Conservation (phyloP, 306 rosid genomes). For the Alnus glutinosa region DNA sequence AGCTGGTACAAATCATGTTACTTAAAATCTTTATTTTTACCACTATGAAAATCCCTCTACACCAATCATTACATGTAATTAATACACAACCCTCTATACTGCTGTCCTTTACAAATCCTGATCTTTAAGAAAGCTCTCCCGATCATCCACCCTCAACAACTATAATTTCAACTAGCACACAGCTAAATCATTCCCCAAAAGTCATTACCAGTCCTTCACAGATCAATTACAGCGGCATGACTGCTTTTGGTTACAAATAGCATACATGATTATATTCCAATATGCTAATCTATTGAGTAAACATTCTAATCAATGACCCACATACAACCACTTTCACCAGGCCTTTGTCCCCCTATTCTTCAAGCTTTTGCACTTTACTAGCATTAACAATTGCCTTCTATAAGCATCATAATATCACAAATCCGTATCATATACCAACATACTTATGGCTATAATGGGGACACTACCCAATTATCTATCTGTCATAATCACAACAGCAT, state of each 20-base stretch:
- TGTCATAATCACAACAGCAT: background rate
- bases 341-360: background rate
- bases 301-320: background rate
- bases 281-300: background rate
- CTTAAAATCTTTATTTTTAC: slow-evolving; percentile 10
- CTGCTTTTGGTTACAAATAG: background rate
- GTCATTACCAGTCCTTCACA: background rate
- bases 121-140: slow-evolving; percentile 1
- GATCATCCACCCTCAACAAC: slow-evolving; percentile 16
- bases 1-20: slow-evolving; percentile 4
- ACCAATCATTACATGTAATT: background rate
- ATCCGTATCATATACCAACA: background rate
- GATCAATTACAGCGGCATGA: background rate
- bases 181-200: background rate
- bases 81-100: background rate
- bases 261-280: background rate
- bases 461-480: background rate
- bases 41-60: slow-evolving; percentile 9
- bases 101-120: background rate
- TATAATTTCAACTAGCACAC: slow-evolving; percentile 13
- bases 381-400: background rate
- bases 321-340: background rate
- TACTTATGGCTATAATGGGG: background rate
- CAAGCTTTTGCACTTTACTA: background rate
- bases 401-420: background rate